phyloP scores from a whole-genome alignment of 768 basidiomycete species.

The Boletus bicolor region DNA sequence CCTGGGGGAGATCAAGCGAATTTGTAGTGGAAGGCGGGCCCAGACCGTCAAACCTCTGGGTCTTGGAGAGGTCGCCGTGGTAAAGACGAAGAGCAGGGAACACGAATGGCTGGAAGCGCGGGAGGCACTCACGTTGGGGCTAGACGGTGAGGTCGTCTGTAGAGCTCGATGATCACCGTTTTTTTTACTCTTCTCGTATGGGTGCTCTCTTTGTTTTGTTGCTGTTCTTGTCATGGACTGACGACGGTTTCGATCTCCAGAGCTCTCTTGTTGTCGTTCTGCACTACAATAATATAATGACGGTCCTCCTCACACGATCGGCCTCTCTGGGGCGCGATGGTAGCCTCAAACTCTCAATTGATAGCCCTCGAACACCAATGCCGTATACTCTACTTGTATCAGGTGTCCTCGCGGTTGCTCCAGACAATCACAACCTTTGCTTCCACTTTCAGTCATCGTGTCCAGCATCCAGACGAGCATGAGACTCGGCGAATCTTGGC shows the following conservation, averaged over 20 bases:
- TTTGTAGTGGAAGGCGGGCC: conserved; percentile 81
- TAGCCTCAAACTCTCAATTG: not conserved
- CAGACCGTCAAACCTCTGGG: conserved; percentile 80
- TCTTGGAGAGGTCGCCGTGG: conserved; percentile 90
- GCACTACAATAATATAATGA: not conserved
- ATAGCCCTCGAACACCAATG: not conserved
- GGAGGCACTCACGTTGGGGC: conserved; percentile 76
- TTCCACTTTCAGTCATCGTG: not conserved
- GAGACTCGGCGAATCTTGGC: not conserved
- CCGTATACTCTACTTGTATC: too few relatives aligned
- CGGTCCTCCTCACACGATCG: not conserved
- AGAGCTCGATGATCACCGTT: conserved; percentile 51
- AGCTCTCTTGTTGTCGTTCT: not conserved
- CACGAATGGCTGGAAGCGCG: conserved; percentile 89
- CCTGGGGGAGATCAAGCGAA: conserved; percentile 62
- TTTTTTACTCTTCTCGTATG: not conserved
- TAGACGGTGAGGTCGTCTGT: conserved; percentile 86
- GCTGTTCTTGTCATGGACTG: not conserved
- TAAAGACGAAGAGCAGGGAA: conserved; percentile 67
- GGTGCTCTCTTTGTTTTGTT: not conserved
- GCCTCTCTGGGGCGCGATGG: not conserved
- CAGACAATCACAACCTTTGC: too few relatives aligned
- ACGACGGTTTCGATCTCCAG: not conserved
- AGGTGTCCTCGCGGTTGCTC: too few relatives aligned
- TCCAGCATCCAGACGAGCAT: not conserved